phyloP scores from a whole-genome alignment of 2,329 filamentous ascomycete species.

The Talaromyces marneffei region DNA sequence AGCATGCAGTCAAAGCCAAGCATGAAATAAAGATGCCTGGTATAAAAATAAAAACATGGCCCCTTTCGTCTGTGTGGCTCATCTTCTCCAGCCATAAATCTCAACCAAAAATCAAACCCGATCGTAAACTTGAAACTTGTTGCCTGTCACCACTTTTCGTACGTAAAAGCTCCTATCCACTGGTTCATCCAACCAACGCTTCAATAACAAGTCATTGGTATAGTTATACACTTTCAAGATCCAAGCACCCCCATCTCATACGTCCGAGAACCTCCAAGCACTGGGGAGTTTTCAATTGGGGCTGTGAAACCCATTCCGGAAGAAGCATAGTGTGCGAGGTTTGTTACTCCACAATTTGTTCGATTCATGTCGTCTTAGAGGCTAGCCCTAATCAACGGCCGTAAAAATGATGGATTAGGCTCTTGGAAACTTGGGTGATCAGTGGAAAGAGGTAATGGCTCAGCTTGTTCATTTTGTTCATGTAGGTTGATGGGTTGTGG shows the following conservation, averaged over 20 bases:
- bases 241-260: neutral
- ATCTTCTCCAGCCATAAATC: neutral
- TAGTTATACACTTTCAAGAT: neutral
- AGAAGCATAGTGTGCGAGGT: conserved; percentile 8
- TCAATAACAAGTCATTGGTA: neutral
- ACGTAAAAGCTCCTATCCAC: neutral
- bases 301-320: neutral
- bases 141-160: neutral
- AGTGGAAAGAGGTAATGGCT: neutral
- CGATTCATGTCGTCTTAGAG: neutral
- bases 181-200: neutral
- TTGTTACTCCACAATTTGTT: neutral
- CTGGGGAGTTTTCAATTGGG: neutral
- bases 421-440: neutral
- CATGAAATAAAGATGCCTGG: neutral
- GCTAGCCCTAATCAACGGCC: neutral
- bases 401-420: neutral
- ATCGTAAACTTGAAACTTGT: neutral
- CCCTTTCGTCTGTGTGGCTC: neutral
- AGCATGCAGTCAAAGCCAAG: neutral
- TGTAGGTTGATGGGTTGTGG: neutral
- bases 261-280: neutral
- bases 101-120: neutral
- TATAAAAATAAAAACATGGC: neutral
- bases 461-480: neutral